Evolutionary conservation across 768 basidiomycete species (phyloP).

Genomic region (Serpula lacrymans): DNA sequence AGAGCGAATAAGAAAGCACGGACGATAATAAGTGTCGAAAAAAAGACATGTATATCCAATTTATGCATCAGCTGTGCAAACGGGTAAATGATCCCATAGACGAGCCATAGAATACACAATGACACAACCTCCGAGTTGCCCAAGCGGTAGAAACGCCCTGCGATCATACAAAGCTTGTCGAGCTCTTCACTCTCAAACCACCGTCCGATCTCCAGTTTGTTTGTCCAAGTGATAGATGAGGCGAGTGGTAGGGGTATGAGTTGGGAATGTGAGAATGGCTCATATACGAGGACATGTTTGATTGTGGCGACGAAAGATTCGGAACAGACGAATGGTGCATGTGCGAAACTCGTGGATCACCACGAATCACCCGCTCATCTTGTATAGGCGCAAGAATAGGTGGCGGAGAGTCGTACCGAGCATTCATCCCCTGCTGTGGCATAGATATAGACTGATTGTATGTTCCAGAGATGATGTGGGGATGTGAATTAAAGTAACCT

Average conservation of each 20-base stretch:
- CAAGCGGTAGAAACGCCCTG: too few relatives aligned
- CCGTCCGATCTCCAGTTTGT: constrained; percentile 46
- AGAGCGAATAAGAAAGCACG: too few relatives aligned
- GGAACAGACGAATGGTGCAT: constrained; percentile 27
- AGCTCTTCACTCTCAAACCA: constrained; percentile 35
- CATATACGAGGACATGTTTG: constrained; percentile 35
- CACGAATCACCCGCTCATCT: constrained; percentile 30
- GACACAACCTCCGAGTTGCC: too few relatives aligned
- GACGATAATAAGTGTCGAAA: too few relatives aligned
- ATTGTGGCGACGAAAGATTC: constrained; percentile 26
- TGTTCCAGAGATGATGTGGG: constrained; percentile 21
- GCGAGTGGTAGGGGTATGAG: constrained; percentile 40
- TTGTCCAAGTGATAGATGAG: constrained; percentile 34
- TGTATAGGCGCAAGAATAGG: constrained; percentile 58
- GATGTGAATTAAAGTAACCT: constrained; percentile 30
- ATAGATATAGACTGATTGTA: constrained; percentile 18
- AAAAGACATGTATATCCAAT: constrained; percentile 3
- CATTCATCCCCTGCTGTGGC: constrained; percentile 17
- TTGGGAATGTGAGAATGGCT: constrained; percentile 38
- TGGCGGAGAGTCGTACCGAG: constrained; percentile 50
- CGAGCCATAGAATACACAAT: not conserved
- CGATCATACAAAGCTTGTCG: constrained; percentile 5
- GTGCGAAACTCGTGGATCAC: constrained; percentile 25
- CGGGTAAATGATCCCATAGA: not conserved
- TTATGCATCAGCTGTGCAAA: constrained; percentile 8